Evolutionary conservation across 257 asterid genomes (phyloP).

Genomic region (Solanum commersonii): DNA sequence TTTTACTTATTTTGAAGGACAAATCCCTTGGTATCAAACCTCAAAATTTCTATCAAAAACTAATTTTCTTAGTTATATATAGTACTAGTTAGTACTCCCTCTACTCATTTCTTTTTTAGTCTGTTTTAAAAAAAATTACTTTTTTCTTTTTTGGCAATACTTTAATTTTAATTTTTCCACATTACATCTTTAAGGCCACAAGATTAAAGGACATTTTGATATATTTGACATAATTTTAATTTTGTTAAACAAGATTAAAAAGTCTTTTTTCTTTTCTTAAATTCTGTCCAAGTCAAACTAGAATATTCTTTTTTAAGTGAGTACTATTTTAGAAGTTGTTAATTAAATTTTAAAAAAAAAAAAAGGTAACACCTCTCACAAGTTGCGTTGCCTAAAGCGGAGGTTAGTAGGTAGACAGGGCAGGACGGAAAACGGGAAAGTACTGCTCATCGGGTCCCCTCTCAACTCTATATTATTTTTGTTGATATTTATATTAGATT

Average conservation of each 20-base stretch:
- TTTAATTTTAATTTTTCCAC: too few relatives aligned
- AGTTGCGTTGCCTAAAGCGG: background rate
- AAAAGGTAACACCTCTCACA: background rate
- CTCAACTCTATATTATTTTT: background rate
- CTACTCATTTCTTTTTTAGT: too few relatives aligned
- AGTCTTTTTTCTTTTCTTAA: too few relatives aligned
- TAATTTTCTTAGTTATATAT: background rate
- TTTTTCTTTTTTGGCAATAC: too few relatives aligned
- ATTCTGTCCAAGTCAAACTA: too few relatives aligned
- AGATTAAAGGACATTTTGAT: too few relatives aligned
- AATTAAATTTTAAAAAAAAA: background rate
- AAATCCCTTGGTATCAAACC: background rate
- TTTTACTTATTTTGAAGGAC: background rate
- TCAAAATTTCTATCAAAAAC: background rate
- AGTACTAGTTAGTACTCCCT: too few relatives aligned
- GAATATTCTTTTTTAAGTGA: too few relatives aligned
- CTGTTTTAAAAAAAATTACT: too few relatives aligned
- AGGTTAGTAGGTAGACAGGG: background rate
- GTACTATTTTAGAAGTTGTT: background rate
- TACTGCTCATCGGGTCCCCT: background rate
- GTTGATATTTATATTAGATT: too few relatives aligned
- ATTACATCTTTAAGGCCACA: fast-evolving
- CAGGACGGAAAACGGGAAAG: background rate
- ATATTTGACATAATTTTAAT: too few relatives aligned
- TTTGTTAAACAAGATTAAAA: too few relatives aligned